Evolutionary conservation across 2,329 filamentous ascomycete genomes (phyloP), one percentile per base, ranked within the genome.

Genomic region (Pseudonectria foliicola): DNA sequence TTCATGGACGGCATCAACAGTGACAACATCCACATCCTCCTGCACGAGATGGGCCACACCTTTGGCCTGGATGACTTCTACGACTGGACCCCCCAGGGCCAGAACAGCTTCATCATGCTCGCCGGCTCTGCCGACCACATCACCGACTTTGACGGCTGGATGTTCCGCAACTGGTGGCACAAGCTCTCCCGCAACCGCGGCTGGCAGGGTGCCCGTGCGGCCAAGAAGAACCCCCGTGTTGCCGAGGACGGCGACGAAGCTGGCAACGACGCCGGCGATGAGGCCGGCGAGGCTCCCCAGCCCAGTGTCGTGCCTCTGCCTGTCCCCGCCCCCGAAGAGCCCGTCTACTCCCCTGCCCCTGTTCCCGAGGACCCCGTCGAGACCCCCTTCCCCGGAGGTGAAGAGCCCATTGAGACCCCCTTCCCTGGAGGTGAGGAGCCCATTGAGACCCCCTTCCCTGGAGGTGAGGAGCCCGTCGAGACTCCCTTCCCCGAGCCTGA

Each of bases 61-160:
- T 62, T 61, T 40, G 62, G 57, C 10, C 57, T 67, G 4, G 62
- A 65, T 29, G 61, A 67, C 38, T 67, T 44, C 31, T 26, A 13
- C 39, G 62, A 67, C 48, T 69, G 63, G 64, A 63, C 57, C 13
- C 65, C 66, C 1, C 54, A 53, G 6, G 64, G 64, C 6, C 44
- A 62, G 23, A 46, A 49, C 7, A 63, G 54, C 46, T 70, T 69
- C 50, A 56, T 69, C 42, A 68, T 70, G 66, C 45, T 59, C 29
- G 64, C 66, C 31, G 66, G 67, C 4, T 61, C 59, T 29, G 52
- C 67, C 1, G 52, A 45, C 13, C 39, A 56, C 30, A 56, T 70
- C 13, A 70, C 66, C 3, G 65, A 70, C 27, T 70, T 70, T 31
- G 66, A 70, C 34, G 63, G 61, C 13, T 70, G 67, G 67, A 70